A percentile compares a stretch with the other conserved stretches of the same genome.
These are phyloP conservation scores for Dysphania ambrosioides DNA, from an alignment of 148 eudicot species.

Conservation along the genomic window DNA sequence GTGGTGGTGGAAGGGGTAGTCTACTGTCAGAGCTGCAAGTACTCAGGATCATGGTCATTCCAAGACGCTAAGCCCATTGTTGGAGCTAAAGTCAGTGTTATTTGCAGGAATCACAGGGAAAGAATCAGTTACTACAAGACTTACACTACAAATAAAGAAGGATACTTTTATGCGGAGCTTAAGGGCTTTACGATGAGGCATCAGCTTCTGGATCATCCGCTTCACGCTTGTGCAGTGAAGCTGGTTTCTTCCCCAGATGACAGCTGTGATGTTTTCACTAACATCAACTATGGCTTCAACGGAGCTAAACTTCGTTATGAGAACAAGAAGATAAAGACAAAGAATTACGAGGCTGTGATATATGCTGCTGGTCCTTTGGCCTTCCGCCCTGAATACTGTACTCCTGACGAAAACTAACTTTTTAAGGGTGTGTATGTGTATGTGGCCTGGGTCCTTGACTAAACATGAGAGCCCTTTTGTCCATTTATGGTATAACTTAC, in stretches of 20 bases:
- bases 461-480: conserved; percentile 7
- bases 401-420: conserved; percentile 36
- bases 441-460: conserved; percentile 12
- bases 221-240: conserved; percentile 65
- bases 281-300: conserved; percentile 70
- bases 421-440: not conserved
- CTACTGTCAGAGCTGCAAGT: conserved; percentile 78
- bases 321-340: conserved; percentile 38
- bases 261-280: conserved; percentile 51
- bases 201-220: conserved; percentile 64
- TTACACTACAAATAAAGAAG: conserved; percentile 36
- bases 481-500: not conserved
- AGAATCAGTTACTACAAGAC: conserved; percentile 65
- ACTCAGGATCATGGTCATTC: conserved; percentile 36
- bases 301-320: conserved; percentile 58
- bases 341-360: conserved; percentile 57
- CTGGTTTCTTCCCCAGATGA: conserved; percentile 67
- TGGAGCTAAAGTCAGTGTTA: conserved; percentile 52
- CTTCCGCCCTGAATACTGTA: conserved; percentile 62
- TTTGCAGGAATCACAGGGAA: conserved; percentile 65
- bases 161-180: conserved; percentile 62
- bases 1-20: conserved; percentile 79
- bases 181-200: conserved; percentile 51
- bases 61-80: conserved; percentile 54
- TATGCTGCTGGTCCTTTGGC: conserved; percentile 74